phyloP scores from a whole-genome alignment of 345 rosid species.

The Erysimum cheiranthoides region DNA sequence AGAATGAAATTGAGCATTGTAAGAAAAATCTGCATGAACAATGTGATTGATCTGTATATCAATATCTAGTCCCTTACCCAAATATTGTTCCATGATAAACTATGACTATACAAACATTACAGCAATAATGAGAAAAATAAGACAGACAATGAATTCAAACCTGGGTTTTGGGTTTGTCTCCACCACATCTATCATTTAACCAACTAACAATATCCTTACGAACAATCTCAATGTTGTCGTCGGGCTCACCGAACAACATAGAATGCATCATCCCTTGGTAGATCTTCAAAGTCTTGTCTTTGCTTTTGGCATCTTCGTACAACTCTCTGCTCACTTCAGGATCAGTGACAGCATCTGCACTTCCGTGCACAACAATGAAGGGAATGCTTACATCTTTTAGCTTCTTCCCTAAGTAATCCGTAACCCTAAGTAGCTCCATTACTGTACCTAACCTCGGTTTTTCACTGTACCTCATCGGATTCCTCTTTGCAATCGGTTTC shows the following conservation, averaged over 20 bases:
- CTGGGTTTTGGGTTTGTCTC: constrained; percentile 23
- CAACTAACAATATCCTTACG: constrained; percentile 65
- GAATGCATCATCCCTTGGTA: constrained; percentile 92
- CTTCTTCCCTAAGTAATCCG: constrained; percentile 57
- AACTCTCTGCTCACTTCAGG: constrained; percentile 69
- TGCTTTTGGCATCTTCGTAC: constrained; percentile 59
- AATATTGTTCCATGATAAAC: constrained; percentile 11
- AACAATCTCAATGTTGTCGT: constrained; percentile 71
- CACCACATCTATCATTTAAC: constrained; percentile 66
- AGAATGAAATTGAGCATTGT: constrained; percentile 5
- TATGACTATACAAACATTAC: constrained; percentile 30
- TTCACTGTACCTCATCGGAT: constrained; percentile 71
- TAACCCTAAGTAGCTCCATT: constrained; percentile 69
- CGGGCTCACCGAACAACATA: constrained; percentile 83
- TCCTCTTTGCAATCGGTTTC: constrained; percentile 57
- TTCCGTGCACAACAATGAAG: constrained; percentile 73
- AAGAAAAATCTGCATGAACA: constrained; percentile 9
- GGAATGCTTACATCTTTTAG: constrained; percentile 64
- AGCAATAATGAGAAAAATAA: constrained; percentile 15
- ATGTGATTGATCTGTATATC: constrained; percentile 4
- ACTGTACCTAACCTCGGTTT: constrained; percentile 90
- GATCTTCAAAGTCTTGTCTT: constrained; percentile 69
- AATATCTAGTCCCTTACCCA: constrained; percentile 16
- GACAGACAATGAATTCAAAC: background rate
- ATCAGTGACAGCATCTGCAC: constrained; percentile 79